Conservation (phyloP, 768 basidiomycete species). For the Psilocybe tampanensis region DNA sequence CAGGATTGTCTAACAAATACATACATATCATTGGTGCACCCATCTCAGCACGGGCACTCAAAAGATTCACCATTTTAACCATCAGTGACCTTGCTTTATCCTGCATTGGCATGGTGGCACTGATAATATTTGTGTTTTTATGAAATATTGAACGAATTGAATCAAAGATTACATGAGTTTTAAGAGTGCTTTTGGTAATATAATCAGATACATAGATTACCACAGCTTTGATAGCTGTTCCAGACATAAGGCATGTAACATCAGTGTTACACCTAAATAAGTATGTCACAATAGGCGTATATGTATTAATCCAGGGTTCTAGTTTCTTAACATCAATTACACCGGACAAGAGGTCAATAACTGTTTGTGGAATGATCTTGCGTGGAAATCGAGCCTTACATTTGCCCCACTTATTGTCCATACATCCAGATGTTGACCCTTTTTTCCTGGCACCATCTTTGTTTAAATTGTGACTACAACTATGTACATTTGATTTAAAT, state of each 20-base stretch:
- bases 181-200: slow-evolving; percentile 34
- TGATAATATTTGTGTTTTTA: not conserved
- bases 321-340: too few species aligned
- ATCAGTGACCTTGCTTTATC: slow-evolving; percentile 12
- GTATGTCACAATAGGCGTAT: too few species aligned
- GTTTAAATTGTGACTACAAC: slow-evolving; percentile 1
- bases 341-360: too few species aligned
- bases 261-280: too few species aligned
- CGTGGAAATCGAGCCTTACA: slow-evolving; percentile 20
- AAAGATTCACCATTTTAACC: slow-evolving; percentile 23
- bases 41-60: slow-evolving; percentile 31
- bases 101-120: slow-evolving; percentile 3
- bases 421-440: slow-evolving; percentile 22
- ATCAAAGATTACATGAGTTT: slow-evolving; percentile 36
- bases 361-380: too few species aligned
- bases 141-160: slow-evolving; percentile 24
- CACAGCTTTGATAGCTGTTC: slow-evolving; percentile 28
- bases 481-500: slow-evolving; percentile 30
- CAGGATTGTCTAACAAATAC: too few species aligned
- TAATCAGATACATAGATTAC: slow-evolving; percentile 39
- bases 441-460: slow-evolving; percentile 17
- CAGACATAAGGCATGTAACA: too few species aligned
- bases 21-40: slow-evolving; percentile 29
- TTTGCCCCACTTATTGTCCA: slow-evolving; percentile 26
- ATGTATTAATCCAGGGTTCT: too few species aligned